Conservation (phyloP, 192 early-diverging fungal species). For the Entomortierella chlamydospora region DNA sequence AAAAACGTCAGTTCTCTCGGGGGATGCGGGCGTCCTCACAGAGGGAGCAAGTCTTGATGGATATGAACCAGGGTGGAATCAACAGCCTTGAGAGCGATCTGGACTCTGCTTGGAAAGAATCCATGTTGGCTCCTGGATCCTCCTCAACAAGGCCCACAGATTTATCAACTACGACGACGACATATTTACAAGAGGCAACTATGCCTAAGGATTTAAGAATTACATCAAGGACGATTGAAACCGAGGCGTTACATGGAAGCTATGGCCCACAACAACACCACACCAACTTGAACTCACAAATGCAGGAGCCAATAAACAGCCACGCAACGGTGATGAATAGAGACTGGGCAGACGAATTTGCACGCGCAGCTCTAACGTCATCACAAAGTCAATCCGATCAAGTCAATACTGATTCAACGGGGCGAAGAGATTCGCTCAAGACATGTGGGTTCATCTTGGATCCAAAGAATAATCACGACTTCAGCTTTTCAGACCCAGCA, state of each 20-base stretch:
- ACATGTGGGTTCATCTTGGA: conserved; percentile 16
- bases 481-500: background rate
- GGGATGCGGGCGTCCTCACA: conserved; percentile 20
- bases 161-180: too few relatives aligned
- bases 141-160: background rate
- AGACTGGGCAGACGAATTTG: conserved; percentile 10
- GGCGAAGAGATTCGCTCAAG: background rate
- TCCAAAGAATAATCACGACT: background rate
- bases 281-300: background rate
- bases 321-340: background rate
- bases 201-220: too few relatives aligned
- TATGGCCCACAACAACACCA: background rate
- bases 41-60: conserved; percentile 43
- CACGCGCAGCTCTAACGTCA: background rate
- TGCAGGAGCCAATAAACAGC: background rate
- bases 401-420: background rate
- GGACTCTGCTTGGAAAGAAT: background rate
- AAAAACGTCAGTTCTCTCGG: background rate
- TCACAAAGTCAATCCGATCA: background rate
- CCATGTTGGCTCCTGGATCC: background rate
- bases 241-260: background rate
- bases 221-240: background rate
- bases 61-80: background rate
- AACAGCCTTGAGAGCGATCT: background rate
- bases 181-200: too few relatives aligned